Evolutionary conservation across 768 basidiomycete species (phyloP), one percentile per base, ranked within the genome.

Genomic region (Hypholoma fasciculare): DNA sequence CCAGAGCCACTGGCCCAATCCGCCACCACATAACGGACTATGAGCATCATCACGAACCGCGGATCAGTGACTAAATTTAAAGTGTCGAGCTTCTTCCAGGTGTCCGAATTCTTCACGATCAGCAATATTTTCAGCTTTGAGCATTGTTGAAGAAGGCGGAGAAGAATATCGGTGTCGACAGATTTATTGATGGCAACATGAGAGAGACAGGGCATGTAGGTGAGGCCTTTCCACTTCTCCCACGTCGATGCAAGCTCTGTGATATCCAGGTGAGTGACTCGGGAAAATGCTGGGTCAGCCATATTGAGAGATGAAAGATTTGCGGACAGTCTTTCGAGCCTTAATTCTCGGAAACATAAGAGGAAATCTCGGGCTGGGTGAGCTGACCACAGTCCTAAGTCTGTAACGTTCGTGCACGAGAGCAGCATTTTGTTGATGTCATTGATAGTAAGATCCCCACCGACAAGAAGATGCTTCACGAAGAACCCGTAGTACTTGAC

Each of bases 391-490:
- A 56, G 11, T 5, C 36, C 55, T 7, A 56, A 36, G 20, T 50
- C 55, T 4, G 34, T 40, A 11, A 56, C 11, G 17, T 26, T 26
- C 38, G 60, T 55, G 37, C 63, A 62, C 6, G 52, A 40, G 1
- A 39, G 20, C 1, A 64, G 39, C 26, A 60, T 30, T 23, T 38
- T 30, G 12, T 23, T 11, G 3, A 61, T 49, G 1, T 17, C 49
- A 1, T 49, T n/a, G 27, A 37, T 37, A n/a, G 52, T 36, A 23
- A 52, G 50, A 6, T 50, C 49, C 7, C 61, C 60, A 11, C 61
- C 60, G 19, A 64, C 46, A 13, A 60, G 49, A 9, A 60, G 58
- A 17, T 57, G 61, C 40, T 54, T 54, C 13, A 58, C 61, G 44
- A 49, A 58, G 9, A 37, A 16, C 7, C 61, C 56, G 19, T 55